Evolutionary conservation across 1,284 basidiomycete genomes (phyloP).

Genomic region (Trichosporon coremiiforme): DNA sequence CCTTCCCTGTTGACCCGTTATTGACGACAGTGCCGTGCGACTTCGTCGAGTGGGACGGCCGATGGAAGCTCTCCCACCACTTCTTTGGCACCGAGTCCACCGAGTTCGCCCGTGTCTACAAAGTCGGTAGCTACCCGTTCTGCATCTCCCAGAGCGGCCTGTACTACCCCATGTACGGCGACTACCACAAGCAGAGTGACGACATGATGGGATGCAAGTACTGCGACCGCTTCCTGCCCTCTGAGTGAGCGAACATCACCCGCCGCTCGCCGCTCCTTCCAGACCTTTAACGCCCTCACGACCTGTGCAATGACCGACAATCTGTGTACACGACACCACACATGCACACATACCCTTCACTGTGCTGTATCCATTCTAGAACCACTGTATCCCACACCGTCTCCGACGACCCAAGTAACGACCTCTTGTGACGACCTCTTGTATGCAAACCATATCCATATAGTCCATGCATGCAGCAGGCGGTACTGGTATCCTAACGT

Average conservation of each 20-base stretch:
- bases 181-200: neutral
- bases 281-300: neutral
- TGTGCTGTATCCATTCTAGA: neutral
- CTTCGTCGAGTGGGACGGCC: constrained; percentile 1
- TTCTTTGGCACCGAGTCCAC: neutral
- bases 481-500: neutral
- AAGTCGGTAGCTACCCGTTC: neutral
- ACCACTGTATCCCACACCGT: neutral
- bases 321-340: neutral
- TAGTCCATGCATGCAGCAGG: neutral
- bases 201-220: neutral
- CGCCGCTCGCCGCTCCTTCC: neutral
- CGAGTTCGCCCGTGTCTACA: neutral
- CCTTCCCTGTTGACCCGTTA: neutral
- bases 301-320: neutral
- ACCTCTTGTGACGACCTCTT: no score
- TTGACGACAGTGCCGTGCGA: neutral
- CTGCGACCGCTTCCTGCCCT: neutral
- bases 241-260: neutral
- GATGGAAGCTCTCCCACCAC: neutral
- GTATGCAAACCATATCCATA: neutral
- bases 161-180: neutral
- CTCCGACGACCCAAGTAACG: neutral
- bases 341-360: neutral
- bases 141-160: neutral